These are phyloP conservation scores for Lotmaria passim DNA, from an alignment of 208 protist genomes.

Conservation along the genomic window DNA sequence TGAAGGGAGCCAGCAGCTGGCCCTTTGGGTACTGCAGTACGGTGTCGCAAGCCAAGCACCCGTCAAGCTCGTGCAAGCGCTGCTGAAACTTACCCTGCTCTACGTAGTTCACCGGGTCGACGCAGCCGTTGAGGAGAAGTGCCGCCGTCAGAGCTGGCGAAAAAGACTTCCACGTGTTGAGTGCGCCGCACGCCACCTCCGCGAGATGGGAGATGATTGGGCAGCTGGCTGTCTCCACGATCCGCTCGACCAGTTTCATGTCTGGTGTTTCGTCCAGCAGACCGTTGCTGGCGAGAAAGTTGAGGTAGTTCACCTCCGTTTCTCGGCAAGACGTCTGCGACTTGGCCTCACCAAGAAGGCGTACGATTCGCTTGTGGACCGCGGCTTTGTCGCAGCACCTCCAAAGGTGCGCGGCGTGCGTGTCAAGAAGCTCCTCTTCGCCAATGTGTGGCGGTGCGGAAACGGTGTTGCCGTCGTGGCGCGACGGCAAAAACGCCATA, in stretches of 20 bases:
- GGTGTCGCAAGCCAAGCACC: conserved; percentile 6
- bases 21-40: conserved; percentile 37
- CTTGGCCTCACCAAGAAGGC: conserved; percentile 30
- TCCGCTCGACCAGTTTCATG: conserved; percentile 15
- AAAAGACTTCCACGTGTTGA: conserved; percentile 23
- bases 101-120: conserved; percentile 25
- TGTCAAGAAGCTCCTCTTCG: conserved; percentile 42
- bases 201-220: conserved; percentile 26
- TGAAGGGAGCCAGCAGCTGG: conserved; percentile 40
- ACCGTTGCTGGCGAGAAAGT: conserved; percentile 22
- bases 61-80: conserved; percentile 26
- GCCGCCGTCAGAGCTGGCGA: conserved; percentile 23
- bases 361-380: conserved; percentile 20
- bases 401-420: conserved; percentile 34
- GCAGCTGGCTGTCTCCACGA: conserved; percentile 19
- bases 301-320: conserved; percentile 27
- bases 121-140: conserved; percentile 39
- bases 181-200: conserved; percentile 24
- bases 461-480: conserved; percentile 18
- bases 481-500: conserved; percentile 34
- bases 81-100: conserved; percentile 28
- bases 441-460: conserved; percentile 45
- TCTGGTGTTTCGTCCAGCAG: conserved; percentile 25
- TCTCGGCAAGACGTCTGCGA: conserved; percentile 14
- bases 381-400: conserved; percentile 26